These are phyloP conservation scores for Agrocybe pediades DNA, from an alignment of 768 basidiomycete species.

Conservation along the genomic window DNA sequence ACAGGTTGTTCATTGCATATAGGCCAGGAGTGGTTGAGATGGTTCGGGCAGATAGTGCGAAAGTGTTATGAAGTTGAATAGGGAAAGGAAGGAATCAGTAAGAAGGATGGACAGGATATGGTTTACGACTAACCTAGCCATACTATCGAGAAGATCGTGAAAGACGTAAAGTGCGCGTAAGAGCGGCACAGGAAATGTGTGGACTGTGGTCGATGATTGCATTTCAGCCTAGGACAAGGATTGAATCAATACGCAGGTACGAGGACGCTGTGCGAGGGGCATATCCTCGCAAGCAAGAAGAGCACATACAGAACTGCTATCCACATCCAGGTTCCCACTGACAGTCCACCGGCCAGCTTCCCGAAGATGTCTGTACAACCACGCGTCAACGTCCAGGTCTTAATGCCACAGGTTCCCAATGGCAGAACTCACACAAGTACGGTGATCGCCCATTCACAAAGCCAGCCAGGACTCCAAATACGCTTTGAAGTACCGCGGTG, in stretches of 20 bases:
- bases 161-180: constrained; percentile 32
- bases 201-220: constrained; percentile 29
- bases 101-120: background rate
- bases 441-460: constrained; percentile 33
- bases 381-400: background rate
- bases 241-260: background rate
- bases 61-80: constrained; percentile 1
- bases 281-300: background rate
- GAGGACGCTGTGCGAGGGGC: background rate
- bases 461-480: constrained; percentile 34
- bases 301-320: constrained; percentile 30
- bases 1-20: background rate
- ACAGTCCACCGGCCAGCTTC: constrained; percentile 29
- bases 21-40: background rate
- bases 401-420: background rate
- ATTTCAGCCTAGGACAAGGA: constrained; percentile 24
- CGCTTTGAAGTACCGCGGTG: constrained; percentile 32
- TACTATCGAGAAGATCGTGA: constrained; percentile 26
- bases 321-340: constrained; percentile 35
- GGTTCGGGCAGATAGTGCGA: no score
- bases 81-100: background rate
- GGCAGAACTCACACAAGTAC: constrained; percentile 26
- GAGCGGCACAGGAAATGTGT: constrained; percentile 32
- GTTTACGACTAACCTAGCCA: constrained; percentile 36
- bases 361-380: constrained; percentile 30